Evolutionary conservation across 1,139 yeast species (phyloP).

Genomic region (Arxiozyma slooffiae): DNA sequence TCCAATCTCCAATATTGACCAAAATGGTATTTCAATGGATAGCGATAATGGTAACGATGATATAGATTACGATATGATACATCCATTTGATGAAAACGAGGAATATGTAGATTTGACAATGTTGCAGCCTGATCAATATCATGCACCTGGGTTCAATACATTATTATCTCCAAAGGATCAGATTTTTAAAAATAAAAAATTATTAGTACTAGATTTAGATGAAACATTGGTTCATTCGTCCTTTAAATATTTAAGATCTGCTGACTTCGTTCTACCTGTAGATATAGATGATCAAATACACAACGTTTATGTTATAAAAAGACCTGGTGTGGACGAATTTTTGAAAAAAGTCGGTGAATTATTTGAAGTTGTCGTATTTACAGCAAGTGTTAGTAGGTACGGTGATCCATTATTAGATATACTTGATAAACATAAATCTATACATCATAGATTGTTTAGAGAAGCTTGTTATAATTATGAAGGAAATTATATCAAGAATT

Average conservation of each 20-base stretch:
- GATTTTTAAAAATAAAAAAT: slow-evolving; percentile 50
- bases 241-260: slow-evolving; percentile 81
- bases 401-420: slow-evolving; percentile 93
- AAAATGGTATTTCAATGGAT: slow-evolving; percentile 2
- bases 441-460: slow-evolving; percentile 88
- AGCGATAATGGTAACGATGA: slow-evolving; percentile 1
- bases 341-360: slow-evolving; percentile 71
- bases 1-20: not conserved
- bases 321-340: slow-evolving; percentile 97
- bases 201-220: slow-evolving; percentile 84
- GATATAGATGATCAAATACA: slow-evolving; percentile 85
- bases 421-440: slow-evolving; percentile 51
- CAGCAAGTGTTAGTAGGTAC: slow-evolving; percentile 89
- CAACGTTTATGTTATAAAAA: slow-evolving; percentile 88
- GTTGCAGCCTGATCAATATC: slow-evolving; percentile 60
- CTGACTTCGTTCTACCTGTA: slow-evolving; percentile 91
- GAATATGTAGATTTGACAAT: slow-evolving; percentile 44
- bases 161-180: slow-evolving; percentile 44
- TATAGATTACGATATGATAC: slow-evolving; percentile 15
- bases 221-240: slow-evolving; percentile 95
- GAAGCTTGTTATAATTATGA: slow-evolving; percentile 74
- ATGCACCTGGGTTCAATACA: slow-evolving; percentile 54
- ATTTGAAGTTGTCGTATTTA: slow-evolving; percentile 91
- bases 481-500: slow-evolving; percentile 88
- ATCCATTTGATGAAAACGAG: slow-evolving; percentile 14